Conservation (phyloP, 2,329 filamentous ascomycete species). For the Colletotrichum lentis region DNA sequence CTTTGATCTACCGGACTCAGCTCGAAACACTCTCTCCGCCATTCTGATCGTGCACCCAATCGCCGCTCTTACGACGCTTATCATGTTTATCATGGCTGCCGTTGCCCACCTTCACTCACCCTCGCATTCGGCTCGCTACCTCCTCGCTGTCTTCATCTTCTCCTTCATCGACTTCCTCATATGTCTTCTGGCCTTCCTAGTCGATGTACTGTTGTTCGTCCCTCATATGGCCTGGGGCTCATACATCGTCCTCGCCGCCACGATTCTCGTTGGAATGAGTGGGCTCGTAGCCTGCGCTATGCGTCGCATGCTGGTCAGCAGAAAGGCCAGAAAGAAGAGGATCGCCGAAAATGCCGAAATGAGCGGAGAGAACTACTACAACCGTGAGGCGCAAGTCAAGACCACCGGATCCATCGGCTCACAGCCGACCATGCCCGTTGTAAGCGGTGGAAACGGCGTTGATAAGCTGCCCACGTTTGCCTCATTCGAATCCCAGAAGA, state of each 20-base stretch:
- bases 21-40: conserved; percentile 75
- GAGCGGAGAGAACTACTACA: conserved; percentile 93
- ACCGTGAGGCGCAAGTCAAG: conserved; percentile 68
- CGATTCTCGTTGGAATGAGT: conserved; percentile 82
- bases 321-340: conserved; percentile 90
- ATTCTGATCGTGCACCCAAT: conserved; percentile 94
- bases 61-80: conserved; percentile 82
- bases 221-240: conserved; percentile 94
- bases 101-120: conserved; percentile 87
- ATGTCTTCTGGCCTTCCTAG: conserved; percentile 85
- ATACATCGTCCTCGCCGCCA: conserved; percentile 89
- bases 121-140: conserved; percentile 87
- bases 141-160: conserved; percentile 85
- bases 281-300: conserved; percentile 92
- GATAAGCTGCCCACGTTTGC: conserved; percentile 65
- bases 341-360: conserved; percentile 96
- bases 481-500: conserved; percentile 73
- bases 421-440: conserved; percentile 67
- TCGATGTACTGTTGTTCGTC: conserved; percentile 93
- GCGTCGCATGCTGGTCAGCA: conserved; percentile 87
- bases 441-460: conserved; percentile 63
- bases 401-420: conserved; percentile 53
- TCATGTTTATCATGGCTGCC: conserved; percentile 82
- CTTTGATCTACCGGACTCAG: conserved; percentile 65
- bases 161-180: conserved; percentile 85